A percentile compares a stretch with the other conserved stretches of the same genome.
These are phyloP conservation scores for Triadica sebifera DNA, from an alignment of 345 rosid genomes.

Conservation along the genomic window DNA sequence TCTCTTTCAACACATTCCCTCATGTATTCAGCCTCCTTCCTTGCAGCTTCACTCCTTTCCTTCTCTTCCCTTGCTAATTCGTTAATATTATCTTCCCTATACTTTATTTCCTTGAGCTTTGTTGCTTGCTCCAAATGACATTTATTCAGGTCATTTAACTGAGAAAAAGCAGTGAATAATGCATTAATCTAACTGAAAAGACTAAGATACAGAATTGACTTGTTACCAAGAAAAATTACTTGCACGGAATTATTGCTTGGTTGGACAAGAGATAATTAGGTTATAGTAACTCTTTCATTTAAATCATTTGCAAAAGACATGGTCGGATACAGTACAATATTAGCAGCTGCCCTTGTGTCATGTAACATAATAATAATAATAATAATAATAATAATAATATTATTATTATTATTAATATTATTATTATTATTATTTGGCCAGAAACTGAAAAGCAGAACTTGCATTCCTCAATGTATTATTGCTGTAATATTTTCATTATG, in stretches of 20 bases:
- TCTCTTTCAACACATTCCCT: slow-evolving; percentile 51
- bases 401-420: no score
- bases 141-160: slow-evolving; percentile 54
- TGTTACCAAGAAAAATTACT: neutral
- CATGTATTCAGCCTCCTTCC: slow-evolving; percentile 45
- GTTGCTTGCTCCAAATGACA: slow-evolving; percentile 49
- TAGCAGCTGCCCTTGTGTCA: no score
- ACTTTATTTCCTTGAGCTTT: slow-evolving; percentile 49
- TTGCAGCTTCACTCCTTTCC: slow-evolving; percentile 56
- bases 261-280: neutral
- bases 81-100: slow-evolving; percentile 52
- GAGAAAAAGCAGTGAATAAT: slow-evolving; percentile 11
- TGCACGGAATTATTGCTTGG: neutral
- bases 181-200: slow-evolving; percentile 4
- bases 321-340: no score
- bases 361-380: no score
- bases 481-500: no score
- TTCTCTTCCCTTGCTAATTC: slow-evolving; percentile 59
- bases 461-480: no score
- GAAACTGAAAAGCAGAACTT: neutral
- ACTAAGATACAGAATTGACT: neutral
- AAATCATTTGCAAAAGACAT: no score
- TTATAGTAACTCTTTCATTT: no score
- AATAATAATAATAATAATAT: no score
- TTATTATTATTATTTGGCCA: no score